A percentile compares a stretch with the other conserved stretches of the same genome.
Evolutionary conservation across 495 filamentous ascomycete species (phyloP).

Genomic region (Endocarpon pusillum): DNA sequence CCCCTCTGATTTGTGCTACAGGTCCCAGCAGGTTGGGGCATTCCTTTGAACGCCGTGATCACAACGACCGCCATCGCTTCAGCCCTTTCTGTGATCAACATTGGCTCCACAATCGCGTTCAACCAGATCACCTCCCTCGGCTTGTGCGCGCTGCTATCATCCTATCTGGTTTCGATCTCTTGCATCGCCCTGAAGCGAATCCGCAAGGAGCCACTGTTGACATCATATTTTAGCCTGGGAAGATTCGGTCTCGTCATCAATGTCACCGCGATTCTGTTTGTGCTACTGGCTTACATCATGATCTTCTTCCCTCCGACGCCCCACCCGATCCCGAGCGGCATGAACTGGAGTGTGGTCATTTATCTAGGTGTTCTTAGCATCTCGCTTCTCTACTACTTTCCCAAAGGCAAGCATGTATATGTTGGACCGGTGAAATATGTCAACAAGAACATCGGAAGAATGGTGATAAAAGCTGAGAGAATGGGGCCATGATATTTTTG

Average conservation of each 20-base stretch:
- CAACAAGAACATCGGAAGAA: no score
- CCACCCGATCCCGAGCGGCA: conserved; percentile 19
- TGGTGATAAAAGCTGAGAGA: not conserved
- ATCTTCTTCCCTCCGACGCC: conserved; percentile 25
- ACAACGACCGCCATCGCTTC: conserved; percentile 24
- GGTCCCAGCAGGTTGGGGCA: conserved; percentile 32
- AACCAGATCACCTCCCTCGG: conserved; percentile 29
- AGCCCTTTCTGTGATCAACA: conserved; percentile 23
- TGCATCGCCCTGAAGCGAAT: conserved; percentile 19
- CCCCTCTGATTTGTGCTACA: conserved; percentile 8
- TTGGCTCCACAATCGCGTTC: conserved; percentile 26
- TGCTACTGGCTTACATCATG: conserved; percentile 19
- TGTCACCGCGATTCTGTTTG: conserved; percentile 16
- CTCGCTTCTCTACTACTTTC: conserved; percentile 19
- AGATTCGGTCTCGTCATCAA: conserved; percentile 18
- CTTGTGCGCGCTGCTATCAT: conserved; percentile 22
- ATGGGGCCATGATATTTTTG: not conserved
- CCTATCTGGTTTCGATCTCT: conserved; percentile 23
- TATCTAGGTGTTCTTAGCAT: conserved; percentile 22
- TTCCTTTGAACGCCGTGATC: conserved; percentile 34
- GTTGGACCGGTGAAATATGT: conserved; percentile 16
- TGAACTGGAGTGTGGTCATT: conserved; percentile 34
- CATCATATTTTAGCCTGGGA: conserved; percentile 25
- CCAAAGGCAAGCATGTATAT: conserved; percentile 15
- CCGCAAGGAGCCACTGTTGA: conserved; percentile 22